These are phyloP conservation scores for Paramyrothecium sp. DNA, from an alignment of 2,329 filamentous ascomycete species.

Conservation along the genomic window DNA sequence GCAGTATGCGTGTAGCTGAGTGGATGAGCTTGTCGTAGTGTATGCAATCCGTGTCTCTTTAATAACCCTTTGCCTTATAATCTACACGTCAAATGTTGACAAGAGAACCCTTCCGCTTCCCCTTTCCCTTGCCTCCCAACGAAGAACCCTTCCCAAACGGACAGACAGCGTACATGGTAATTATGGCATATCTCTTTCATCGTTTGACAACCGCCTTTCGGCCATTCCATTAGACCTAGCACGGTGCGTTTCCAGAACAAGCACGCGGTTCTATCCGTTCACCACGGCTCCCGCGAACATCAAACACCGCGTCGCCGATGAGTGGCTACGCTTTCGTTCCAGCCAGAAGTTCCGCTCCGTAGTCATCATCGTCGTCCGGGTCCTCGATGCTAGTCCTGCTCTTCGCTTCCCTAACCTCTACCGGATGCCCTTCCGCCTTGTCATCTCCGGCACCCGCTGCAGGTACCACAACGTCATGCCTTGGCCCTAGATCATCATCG, in stretches of 20 bases:
- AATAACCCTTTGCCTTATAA: too few species aligned
- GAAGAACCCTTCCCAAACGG: not conserved
- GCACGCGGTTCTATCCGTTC: too few species aligned
- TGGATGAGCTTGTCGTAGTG: too few species aligned
- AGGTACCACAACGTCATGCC: constrained; percentile 10
- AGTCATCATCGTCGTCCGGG: constrained; percentile 51
- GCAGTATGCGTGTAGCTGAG: too few species aligned
- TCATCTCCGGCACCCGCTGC: constrained; percentile 6
- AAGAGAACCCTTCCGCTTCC: not conserved
- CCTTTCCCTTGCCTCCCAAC: not conserved
- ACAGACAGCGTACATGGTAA: not conserved
- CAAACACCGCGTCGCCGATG: not conserved
- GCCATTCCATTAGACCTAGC: too few species aligned
- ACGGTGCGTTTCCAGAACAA: too few species aligned
- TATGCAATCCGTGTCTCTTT: too few species aligned
- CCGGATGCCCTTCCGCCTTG: constrained; percentile 24
- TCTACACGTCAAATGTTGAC: too few species aligned
- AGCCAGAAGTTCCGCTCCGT: constrained; percentile 7
- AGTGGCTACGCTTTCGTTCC: not conserved
- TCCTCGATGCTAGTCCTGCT: constrained; percentile 59
- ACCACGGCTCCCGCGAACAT: not conserved
- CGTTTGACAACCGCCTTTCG: too few species aligned
- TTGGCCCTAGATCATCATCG: constrained; percentile 27
- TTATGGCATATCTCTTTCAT: not conserved
- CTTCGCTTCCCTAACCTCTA: constrained; percentile 53